Evolutionary conservation across 2,329 filamentous ascomycete species (phyloP), one percentile per base, ranked within the genome.

Genomic region (Aspergillus flavus): DNA sequence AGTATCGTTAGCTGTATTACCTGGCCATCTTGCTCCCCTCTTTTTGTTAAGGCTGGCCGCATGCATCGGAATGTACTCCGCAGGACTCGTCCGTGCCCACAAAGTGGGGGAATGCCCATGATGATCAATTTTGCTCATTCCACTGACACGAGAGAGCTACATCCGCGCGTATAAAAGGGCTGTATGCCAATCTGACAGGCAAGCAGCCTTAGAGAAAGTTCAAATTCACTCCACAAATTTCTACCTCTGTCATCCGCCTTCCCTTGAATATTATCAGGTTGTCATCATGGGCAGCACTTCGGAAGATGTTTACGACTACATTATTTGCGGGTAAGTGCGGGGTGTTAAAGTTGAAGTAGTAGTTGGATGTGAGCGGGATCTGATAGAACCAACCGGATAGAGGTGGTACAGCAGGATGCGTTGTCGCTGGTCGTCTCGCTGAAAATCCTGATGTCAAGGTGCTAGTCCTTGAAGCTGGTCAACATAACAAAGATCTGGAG

Each of bases 361-460:
- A 6, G 6, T 45, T 46, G 5, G 16, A 43, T 34, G 48, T 14
- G 39, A 10, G 26, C 7, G 2, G 48, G 14, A 12, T 3, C 12
- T 39, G 12, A 43, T 1, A 4, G 16, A 3, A 3, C 3, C 36
- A 12, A 19, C 26, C 53, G 54, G 48, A 41, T 52, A 81, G 82
- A 59, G 82, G 81, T 43, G 82, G 82, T 7, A 84, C 82, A 7
- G 75, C 82, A 6, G 82, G 82, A 23, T 83, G 81, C 66, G 82
- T 84, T 1, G 78, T 84, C 39, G 82, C 82, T 26, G 80, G 76
- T 14, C 81, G 82, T 16, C 74, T 84, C 2, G 81, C 81, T 0
- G 81, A 83, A 67, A 79, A 82, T 39, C 72, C 73, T 3, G 73
- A 80, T 59, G 70, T 78, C 6, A 77, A 68, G 5, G 72, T 84